These are phyloP conservation scores for Coffea canephora DNA, from an alignment of 257 asterid genomes.

Conservation along the genomic window DNA sequence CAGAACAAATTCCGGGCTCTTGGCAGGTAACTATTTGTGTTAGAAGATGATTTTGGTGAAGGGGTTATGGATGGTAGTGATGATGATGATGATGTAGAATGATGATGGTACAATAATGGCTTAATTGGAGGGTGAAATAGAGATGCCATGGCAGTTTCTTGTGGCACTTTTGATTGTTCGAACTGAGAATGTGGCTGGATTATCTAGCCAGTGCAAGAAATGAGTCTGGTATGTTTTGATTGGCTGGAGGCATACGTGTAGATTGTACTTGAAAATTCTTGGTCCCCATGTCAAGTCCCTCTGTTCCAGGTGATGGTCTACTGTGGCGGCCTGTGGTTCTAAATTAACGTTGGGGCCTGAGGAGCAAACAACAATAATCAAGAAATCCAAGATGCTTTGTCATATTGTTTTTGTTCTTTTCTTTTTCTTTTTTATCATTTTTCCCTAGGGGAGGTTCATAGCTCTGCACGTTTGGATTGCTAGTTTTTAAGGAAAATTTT, in stretches of 20 bases:
- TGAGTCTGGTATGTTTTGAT: slow-evolving; percentile 12
- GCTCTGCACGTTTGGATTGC: too few species aligned
- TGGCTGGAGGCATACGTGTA: slow-evolving; percentile 6
- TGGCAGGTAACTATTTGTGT: slow-evolving; percentile 13
- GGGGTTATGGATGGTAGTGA: slow-evolving; percentile 12
- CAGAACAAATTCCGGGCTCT: slow-evolving; percentile 6
- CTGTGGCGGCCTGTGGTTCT: slow-evolving; percentile 24
- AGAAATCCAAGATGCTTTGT: too few species aligned
- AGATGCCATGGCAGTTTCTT: slow-evolving; percentile 51
- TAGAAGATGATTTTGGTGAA: slow-evolving; percentile 21
- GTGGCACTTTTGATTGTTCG: not conserved
- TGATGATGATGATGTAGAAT: slow-evolving; percentile 19
- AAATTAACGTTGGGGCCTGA: not conserved
- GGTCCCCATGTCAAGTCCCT: slow-evolving; percentile 17
- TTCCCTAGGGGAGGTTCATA: too few species aligned
- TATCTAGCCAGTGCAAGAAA: slow-evolving; percentile 3
- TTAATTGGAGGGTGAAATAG: slow-evolving; percentile 36
- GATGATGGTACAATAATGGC: slow-evolving; percentile 34
- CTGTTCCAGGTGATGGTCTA: not conserved
- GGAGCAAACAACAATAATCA: too few species aligned
- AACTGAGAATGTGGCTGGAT: slow-evolving; percentile 23
- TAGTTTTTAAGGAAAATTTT: too few species aligned
- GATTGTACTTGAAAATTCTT: slow-evolving; percentile 6
- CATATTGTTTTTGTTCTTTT: too few species aligned
- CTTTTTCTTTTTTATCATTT: too few species aligned